A percentile compares a stretch with the other conserved stretches of the same genome.
phyloP scores from a whole-genome alignment of 2,329 filamentous ascomycete genomes.

The Beauveria caledonica region DNA sequence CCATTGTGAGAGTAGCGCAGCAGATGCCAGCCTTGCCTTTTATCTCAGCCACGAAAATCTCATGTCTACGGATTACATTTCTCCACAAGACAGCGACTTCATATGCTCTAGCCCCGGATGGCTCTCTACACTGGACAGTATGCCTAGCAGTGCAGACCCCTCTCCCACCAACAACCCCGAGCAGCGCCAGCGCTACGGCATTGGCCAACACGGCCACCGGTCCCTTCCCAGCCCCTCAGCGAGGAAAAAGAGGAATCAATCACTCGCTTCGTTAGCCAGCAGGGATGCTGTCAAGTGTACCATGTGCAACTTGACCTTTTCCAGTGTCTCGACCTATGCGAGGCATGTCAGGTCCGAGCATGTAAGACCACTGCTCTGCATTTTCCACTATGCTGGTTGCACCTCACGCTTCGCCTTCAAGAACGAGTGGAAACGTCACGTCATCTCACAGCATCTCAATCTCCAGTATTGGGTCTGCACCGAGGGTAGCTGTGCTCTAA shows the following conservation, averaged over 20 bases:
- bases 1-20: neutral
- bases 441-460: constrained; percentile 69
- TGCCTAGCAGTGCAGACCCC: too few species aligned
- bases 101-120: neutral
- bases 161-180: neutral
- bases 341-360: constrained; percentile 45
- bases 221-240: too few species aligned
- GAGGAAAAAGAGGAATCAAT: too few species aligned
- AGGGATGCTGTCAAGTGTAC: too few species aligned
- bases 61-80: too few species aligned
- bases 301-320: too few species aligned
- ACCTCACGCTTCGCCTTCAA: constrained; percentile 57
- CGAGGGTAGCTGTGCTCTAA: constrained; percentile 44
- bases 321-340: constrained; percentile 27
- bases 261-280: neutral
- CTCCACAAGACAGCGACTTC: neutral
- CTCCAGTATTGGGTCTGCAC: constrained; percentile 50
- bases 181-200: neutral
- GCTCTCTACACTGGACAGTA: too few species aligned
- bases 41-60: neutral
- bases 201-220: neutral
- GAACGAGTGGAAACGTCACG: constrained; percentile 94
- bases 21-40: neutral
- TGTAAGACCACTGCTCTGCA: constrained; percentile 61
- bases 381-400: constrained; percentile 74